Conservation (phyloP, 441 rosid species). For the Manihot esculenta region DNA sequence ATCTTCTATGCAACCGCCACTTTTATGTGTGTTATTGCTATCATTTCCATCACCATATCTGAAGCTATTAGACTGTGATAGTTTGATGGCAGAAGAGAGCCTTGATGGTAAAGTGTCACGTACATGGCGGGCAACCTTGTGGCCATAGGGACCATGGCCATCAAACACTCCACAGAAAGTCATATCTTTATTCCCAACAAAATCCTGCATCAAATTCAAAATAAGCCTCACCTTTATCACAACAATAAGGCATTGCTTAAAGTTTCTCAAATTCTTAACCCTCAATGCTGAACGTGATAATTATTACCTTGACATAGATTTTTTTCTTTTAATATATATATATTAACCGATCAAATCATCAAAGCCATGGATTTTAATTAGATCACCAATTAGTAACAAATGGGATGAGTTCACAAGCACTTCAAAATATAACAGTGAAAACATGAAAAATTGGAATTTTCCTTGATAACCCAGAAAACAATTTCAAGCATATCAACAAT, state of each 20-base stretch:
- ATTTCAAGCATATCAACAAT: constrained; percentile 3
- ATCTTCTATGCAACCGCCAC: neutral
- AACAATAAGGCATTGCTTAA: too few relatives aligned
- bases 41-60: constrained; percentile 2
- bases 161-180: constrained; percentile 89
- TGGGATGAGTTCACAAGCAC: too few relatives aligned
- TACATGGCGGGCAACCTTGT: constrained; percentile 62
- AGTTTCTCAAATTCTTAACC: too few relatives aligned
- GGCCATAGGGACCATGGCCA: constrained; percentile 92
- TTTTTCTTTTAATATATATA: too few relatives aligned
- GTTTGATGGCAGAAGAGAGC: constrained; percentile 53
- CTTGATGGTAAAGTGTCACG: constrained; percentile 67
- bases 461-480: neutral
- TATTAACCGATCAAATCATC: too few relatives aligned
- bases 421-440: too few relatives aligned
- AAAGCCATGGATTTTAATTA: too few relatives aligned
- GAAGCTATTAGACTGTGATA: constrained; percentile 28
- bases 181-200: constrained; percentile 61
- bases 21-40: neutral
- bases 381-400: too few relatives aligned
- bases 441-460: too few relatives aligned
- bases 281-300: too few relatives aligned
- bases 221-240: too few relatives aligned
- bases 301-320: too few relatives aligned
- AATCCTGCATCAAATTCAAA: constrained; percentile 55